Percentiles rank a stretch among this genome's conserved stretches.
Conservation (phyloP, 768 basidiomycete genomes). For the Hygrophoropsis aurantiaca region DNA sequence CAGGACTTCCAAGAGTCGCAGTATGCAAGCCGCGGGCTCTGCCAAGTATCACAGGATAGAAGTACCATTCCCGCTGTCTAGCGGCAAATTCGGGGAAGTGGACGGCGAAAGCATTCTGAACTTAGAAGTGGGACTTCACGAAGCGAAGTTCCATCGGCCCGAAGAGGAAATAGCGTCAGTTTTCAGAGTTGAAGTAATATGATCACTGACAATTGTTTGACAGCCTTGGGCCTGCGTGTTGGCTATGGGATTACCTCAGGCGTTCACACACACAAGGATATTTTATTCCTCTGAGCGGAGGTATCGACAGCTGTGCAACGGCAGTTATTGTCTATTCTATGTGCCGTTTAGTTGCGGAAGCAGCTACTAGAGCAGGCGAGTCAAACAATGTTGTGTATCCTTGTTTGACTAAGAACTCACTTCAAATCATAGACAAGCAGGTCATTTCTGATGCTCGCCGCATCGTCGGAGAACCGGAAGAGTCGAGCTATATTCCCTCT, state of each 20-base stretch:
- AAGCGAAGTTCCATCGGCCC: constrained; percentile 66
- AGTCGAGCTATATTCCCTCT: constrained; percentile 78
- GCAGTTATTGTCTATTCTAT: constrained; percentile 95
- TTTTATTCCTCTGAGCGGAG: constrained; percentile 93
- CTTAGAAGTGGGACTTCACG: constrained; percentile 44
- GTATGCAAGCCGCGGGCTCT: constrained; percentile 82
- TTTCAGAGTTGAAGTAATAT: background rate
- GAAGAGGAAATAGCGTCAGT: constrained; percentile 98
- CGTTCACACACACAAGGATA: constrained; percentile 93
- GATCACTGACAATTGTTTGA: background rate
- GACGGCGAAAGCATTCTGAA: constrained; percentile 49
- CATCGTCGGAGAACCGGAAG: constrained; percentile 81
- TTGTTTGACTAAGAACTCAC: background rate
- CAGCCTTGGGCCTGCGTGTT: constrained; percentile 95
- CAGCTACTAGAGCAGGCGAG: constrained; percentile 71
- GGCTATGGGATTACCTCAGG: constrained; percentile 99
- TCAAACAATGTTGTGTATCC: background rate
- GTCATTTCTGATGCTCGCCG: constrained; percentile 90
- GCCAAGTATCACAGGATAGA: constrained; percentile 81
- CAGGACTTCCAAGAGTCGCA: constrained; percentile 78
- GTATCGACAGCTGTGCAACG: constrained; percentile 97
- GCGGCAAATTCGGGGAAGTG: constrained; percentile 68
- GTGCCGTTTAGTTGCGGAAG: constrained; percentile 88
- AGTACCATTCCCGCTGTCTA: constrained; percentile 75
- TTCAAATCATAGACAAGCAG: constrained; percentile 57